Conservation (phyloP, 2,329 filamentous ascomycete species). For the Microsporum audouinii region DNA sequence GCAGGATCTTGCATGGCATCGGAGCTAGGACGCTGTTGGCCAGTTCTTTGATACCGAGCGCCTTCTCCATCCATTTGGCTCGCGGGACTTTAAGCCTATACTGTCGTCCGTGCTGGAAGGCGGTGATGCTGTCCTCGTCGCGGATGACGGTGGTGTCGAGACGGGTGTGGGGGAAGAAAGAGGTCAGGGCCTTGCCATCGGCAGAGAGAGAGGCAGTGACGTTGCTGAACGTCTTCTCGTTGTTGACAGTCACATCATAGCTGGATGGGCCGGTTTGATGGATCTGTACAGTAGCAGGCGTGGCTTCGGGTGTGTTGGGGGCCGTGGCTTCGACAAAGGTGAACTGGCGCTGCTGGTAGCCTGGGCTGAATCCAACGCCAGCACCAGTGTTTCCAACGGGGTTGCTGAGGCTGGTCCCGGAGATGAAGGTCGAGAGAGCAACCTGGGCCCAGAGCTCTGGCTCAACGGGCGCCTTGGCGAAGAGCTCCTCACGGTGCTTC, state of each 20-base stretch:
- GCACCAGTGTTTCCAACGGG: constrained; percentile 22
- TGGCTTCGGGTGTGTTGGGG: constrained; percentile 30
- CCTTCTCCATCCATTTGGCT: constrained; percentile 77
- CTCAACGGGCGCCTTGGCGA: constrained; percentile 49
- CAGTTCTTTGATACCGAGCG: constrained; percentile 68
- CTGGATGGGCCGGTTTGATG: constrained; percentile 39
- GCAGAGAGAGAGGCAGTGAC: constrained; percentile 26
- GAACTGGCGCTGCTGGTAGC: constrained; percentile 53
- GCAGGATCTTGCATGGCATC: constrained; percentile 94
- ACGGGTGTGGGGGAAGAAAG: constrained; percentile 72
- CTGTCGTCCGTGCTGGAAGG: constrained; percentile 61
- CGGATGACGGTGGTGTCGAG: constrained; percentile 65
- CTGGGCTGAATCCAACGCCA: constrained; percentile 48
- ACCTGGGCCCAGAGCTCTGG: constrained; percentile 78
- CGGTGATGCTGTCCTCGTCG: constrained; percentile 44
- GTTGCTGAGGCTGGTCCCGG: constrained; percentile 29
- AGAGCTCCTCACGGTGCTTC: constrained; percentile 71
- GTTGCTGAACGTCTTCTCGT: constrained; percentile 34
- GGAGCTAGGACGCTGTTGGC: constrained; percentile 77
- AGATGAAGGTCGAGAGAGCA: constrained; percentile 59
- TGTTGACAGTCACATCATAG: constrained; percentile 42
- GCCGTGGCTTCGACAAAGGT: constrained; percentile 40
- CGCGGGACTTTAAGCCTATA: constrained; percentile 44
- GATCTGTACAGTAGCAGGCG: constrained; percentile 38
- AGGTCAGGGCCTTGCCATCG: constrained; percentile 46